Conservation (phyloP, 176 grass and related monocot species). For the Zoysia pacifica region DNA sequence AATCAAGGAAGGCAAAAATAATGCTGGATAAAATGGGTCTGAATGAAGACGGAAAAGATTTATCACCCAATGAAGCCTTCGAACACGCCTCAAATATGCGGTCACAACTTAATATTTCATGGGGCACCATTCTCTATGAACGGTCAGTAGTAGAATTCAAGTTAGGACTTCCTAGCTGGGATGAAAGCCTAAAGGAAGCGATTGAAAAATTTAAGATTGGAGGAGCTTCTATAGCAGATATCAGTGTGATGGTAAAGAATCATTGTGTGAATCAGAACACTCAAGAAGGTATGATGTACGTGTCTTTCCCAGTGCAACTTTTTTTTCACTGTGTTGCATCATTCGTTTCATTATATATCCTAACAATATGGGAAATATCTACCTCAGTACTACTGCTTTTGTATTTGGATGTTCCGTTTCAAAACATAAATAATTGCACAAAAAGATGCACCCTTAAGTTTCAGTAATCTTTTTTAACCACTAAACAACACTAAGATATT, state of each 20-base stretch:
- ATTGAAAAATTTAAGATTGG: constrained; percentile 83
- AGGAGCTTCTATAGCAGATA: constrained; percentile 63
- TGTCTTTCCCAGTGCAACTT: background rate
- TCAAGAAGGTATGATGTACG: constrained; percentile 65
- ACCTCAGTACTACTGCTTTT: background rate
- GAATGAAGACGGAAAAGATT: constrained; percentile 48
- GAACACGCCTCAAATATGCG: constrained; percentile 67
- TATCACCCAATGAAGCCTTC: constrained; percentile 62
- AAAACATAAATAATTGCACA: background rate
- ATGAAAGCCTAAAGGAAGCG: constrained; percentile 70
- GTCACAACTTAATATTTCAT: constrained; percentile 85
- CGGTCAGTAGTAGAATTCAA: constrained; percentile 86
- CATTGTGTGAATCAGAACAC: constrained; percentile 74
- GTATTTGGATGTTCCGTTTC: background rate
- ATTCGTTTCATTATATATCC: background rate
- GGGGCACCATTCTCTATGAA: constrained; percentile 94
- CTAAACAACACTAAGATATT: background rate
- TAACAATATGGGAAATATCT: constrained; percentile 1
- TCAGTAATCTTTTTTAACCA: background rate
- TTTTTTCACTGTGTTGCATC: background rate
- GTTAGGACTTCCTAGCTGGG: constrained; percentile 74
- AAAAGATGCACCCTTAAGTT: background rate
- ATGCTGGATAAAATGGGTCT: constrained; percentile 52
- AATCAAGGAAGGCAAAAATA: constrained; percentile 58
- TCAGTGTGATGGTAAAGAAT: constrained; percentile 79